Evolutionary conservation across 306 rosid species (phyloP).

Genomic region (Casuarina equisetifolia): DNA sequence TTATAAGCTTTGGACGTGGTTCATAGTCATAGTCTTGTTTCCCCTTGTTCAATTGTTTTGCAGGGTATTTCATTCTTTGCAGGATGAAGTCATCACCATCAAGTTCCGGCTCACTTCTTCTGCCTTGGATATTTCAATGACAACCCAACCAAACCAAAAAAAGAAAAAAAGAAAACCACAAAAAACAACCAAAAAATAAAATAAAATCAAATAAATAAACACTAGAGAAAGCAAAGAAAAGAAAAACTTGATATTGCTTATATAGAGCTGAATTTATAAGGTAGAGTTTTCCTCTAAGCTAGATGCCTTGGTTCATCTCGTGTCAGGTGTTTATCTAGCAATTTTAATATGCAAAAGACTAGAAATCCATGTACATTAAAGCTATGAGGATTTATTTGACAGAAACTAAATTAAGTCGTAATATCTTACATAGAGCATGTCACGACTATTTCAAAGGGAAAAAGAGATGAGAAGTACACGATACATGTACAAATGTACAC

Average conservation of each 20-base stretch:
- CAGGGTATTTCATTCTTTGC: not conserved
- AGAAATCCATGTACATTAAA: not conserved
- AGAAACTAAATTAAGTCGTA: not conserved
- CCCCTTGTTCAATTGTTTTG: not conserved
- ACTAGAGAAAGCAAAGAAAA: too few species aligned
- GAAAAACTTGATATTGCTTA: too few species aligned
- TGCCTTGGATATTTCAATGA: too few species aligned
- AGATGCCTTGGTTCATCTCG: slow-evolving; percentile 2
- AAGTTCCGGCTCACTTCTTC: not conserved
- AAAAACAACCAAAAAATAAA: too few species aligned
- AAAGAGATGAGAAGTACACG: not conserved
- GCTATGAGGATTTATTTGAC: not conserved
- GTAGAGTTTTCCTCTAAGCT: not conserved
- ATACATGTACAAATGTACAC: too few species aligned
- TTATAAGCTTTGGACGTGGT: not conserved
- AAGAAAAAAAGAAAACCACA: too few species aligned
- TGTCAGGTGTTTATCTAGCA: not conserved
- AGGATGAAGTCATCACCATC: not conserved
- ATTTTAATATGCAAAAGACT: not conserved
- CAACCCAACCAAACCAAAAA: not conserved
- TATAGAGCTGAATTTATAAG: not conserved
- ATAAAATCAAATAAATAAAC: too few species aligned
- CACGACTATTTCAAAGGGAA: not conserved
- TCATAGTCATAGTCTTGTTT: not conserved
- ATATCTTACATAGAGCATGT: not conserved